Percentiles rank a stretch among this genome's conserved stretches.
Evolutionary conservation across 441 rosid genomes (phyloP).

Genomic region (Jatropha multifida): DNA sequence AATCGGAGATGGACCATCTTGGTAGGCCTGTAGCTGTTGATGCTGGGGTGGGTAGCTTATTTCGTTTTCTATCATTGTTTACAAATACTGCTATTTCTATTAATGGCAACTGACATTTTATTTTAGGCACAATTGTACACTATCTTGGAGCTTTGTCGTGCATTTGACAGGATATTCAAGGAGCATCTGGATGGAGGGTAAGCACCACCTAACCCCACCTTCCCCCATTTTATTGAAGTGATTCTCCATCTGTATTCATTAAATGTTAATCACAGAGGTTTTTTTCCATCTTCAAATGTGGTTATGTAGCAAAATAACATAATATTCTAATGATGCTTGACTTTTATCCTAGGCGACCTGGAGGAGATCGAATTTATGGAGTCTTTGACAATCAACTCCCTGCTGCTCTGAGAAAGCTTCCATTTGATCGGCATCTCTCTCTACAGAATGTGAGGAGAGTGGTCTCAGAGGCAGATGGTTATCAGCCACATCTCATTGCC

Average conservation of each 20-base stretch:
- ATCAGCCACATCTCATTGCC: conserved; percentile 92
- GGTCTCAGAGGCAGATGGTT: conserved; percentile 94
- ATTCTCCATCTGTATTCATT: background rate
- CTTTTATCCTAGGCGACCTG: conserved; percentile 69
- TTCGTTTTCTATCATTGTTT: background rate
- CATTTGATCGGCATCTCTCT: conserved; percentile 88
- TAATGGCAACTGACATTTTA: conserved; percentile 9
- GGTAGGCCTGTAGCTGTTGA: conserved; percentile 92
- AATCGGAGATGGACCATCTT: conserved; percentile 83
- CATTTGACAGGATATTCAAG: conserved; percentile 84
- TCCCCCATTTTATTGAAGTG: background rate
- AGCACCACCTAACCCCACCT: background rate
- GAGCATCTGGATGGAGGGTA: conserved; percentile 99
- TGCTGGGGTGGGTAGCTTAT: conserved; percentile 70
- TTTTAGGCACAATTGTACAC: conserved; percentile 82
- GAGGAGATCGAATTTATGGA: conserved; percentile 95
- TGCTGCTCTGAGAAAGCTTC: conserved; percentile 88
- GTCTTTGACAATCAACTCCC: conserved; percentile 96
- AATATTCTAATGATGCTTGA: conserved; percentile 10
- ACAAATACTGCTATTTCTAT: conserved; percentile 1
- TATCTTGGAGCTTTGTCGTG: conserved; percentile 87
- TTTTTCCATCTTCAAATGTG: background rate
- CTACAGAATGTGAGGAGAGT: conserved; percentile 75
- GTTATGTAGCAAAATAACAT: no score
- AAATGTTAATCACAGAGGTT: background rate